These are phyloP conservation scores for Talaromyces wortmannii DNA, from an alignment of 495 filamentous ascomycete species.

Conservation along the genomic window DNA sequence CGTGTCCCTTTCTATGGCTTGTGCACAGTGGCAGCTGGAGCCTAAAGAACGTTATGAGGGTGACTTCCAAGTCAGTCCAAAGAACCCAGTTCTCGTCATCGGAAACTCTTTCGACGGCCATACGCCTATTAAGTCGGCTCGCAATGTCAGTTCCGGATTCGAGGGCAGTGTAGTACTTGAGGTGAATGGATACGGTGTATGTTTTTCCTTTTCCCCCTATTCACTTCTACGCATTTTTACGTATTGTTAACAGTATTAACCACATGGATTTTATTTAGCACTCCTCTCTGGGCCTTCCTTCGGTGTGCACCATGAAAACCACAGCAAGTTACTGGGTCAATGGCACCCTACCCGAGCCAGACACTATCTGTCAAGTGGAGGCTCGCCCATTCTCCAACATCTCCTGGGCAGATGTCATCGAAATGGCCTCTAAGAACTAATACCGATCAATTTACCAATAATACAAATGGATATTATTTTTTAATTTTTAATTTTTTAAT, in stretches of 20 bases:
- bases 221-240: neutral
- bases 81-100: conserved; percentile 35
- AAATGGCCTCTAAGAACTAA: neutral
- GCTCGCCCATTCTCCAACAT: conserved; percentile 1
- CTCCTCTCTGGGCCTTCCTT: conserved; percentile 21
- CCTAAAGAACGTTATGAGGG: conserved; percentile 34
- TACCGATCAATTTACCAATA: conserved; percentile 1
- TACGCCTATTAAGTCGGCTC: conserved; percentile 35
- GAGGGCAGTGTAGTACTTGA: conserved; percentile 35
- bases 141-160: conserved; percentile 33
- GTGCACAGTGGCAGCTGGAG: conserved; percentile 35
- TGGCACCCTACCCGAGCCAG: conserved; percentile 27
- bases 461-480: too few species aligned
- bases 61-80: conserved; percentile 32
- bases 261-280: conserved; percentile 17
- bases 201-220: conserved; percentile 8
- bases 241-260: neutral
- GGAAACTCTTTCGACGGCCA: conserved; percentile 32
- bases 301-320: conserved; percentile 22
- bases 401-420: neutral
- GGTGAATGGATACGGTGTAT: conserved; percentile 32
- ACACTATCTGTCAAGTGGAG: conserved; percentile 19
- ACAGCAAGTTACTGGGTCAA: conserved; percentile 25
- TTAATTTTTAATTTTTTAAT: too few species aligned
- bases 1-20: conserved; percentile 14